Base-by-base conservation (phyloP, 305 asterid genomes). In the Plantago coronopus region DNA sequence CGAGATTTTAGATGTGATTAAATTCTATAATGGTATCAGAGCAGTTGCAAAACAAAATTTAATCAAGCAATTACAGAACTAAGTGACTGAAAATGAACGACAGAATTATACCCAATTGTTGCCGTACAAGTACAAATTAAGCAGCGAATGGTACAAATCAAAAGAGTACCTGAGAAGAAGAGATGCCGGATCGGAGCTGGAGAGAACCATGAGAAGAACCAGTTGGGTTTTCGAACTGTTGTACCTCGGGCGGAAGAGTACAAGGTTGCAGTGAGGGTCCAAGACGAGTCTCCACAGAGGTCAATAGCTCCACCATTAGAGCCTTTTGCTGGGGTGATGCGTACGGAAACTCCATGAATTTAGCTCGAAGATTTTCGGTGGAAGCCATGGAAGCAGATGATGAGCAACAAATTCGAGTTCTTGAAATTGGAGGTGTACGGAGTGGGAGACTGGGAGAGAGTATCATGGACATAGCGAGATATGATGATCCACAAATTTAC, bases 321-420 rank as follows among this genome's bases (percentile, higher is more conserved):
- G 80, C 71, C 49, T 74, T 84, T 17, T 78, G 87, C 17, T 90
- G 78, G 18, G 56, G 73, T 0, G 94, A 77, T 7, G 71, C 88
- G 22, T 81, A 70, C 0, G 98, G 96, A 56, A 88, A 88, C 29
- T 84, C 93, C 83, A 70, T 75, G 79, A 86, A 81, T 61, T 84
- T 85, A 5, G 70, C 37, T 17, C 59, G 59, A 25, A 72, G 79
- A 12, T 66, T 72, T 19, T 62, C 64, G 57, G 59, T 45, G 51
- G 82, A 65, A 62, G 73, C 80, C 81, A 72, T 76, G 54, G 83
- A 50, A 12, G n/a, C n/a, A n/a, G 74, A 62, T 3, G 73, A 54
- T 46, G 72, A 61, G 44, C 79, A 61, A 44, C 70, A 50, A 46
- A 59, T 27, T 57, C 68, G 68, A 17, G 37, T 48, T 61, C 57